Evolutionary conservation across 2,329 filamentous ascomycete species (phyloP).

Genomic region (Aspergillus uvarum): DNA sequence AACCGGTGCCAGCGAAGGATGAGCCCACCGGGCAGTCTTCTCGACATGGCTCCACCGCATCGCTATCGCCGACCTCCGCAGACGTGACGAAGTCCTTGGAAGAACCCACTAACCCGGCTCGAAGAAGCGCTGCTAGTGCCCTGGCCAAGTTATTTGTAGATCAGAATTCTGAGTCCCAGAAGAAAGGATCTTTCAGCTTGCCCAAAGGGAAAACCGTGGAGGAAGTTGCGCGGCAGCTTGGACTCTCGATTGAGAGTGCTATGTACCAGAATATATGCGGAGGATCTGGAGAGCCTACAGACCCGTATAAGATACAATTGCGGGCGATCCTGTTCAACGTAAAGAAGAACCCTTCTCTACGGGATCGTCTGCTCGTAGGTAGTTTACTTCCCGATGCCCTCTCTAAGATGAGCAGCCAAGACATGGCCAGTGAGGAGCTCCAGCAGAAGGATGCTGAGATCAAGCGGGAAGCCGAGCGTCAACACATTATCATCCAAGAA

Average conservation of each 20-base stretch:
- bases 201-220: constrained; percentile 64
- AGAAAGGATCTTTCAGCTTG: constrained; percentile 62
- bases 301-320: constrained; percentile 63
- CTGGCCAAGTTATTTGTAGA: constrained; percentile 68
- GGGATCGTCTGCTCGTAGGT: constrained; percentile 70
- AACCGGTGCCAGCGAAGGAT: constrained; percentile 33
- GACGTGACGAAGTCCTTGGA: constrained; percentile 35
- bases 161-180: constrained; percentile 65
- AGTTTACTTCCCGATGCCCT: constrained; percentile 72
- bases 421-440: constrained; percentile 88
- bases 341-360: constrained; percentile 80
- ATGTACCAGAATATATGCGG: constrained; percentile 55
- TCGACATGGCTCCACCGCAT: constrained; percentile 30
- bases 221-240: constrained; percentile 66
- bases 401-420: constrained; percentile 83
- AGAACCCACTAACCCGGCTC: constrained; percentile 60
- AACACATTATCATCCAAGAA: constrained; percentile 75
- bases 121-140: constrained; percentile 68
- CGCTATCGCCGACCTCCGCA: constrained; percentile 30
- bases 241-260: constrained; percentile 75
- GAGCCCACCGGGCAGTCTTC: constrained; percentile 30
- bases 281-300: constrained; percentile 52
- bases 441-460: constrained; percentile 63
- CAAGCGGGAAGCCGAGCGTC: constrained; percentile 56
- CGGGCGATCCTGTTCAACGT: constrained; percentile 80